phyloP scores from a whole-genome alignment of 1,139 yeast genomes.

The Tardiomyces digboiensis region DNA sequence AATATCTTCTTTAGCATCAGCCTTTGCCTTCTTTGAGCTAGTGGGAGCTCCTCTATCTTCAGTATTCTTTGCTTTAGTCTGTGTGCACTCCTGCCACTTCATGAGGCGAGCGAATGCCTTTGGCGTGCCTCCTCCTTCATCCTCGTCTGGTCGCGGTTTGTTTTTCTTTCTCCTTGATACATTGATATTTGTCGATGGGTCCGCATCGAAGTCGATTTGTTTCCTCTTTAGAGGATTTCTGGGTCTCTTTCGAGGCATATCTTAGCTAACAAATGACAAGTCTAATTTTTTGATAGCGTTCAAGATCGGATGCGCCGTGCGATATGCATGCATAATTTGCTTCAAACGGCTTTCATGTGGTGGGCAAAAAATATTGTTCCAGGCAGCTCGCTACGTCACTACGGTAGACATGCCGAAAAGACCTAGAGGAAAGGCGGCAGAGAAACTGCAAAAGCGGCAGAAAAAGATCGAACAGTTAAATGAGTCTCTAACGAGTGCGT shows the following conservation, averaged over 20 bases:
- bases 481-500: neutral
- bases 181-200: constrained; percentile 14
- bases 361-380: neutral
- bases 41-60: constrained; percentile 3
- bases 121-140: constrained; percentile 24
- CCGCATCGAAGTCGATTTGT: constrained; percentile 16
- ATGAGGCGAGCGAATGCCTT: constrained; percentile 22
- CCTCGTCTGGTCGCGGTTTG: constrained; percentile 8
- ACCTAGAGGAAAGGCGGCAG: constrained; percentile 16
- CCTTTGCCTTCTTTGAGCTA: constrained; percentile 2
- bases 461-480: constrained; percentile 5
- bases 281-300: too few species aligned
- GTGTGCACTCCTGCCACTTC: constrained; percentile 11
- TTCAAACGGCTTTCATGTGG: too few species aligned
- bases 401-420: constrained; percentile 19
- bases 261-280: too few species aligned
- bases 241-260: constrained; percentile 20
- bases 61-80: neutral
- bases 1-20: constrained; percentile 2
- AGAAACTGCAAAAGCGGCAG: constrained; percentile 7
- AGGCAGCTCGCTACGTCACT: neutral
- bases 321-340: too few species aligned
- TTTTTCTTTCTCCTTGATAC: constrained; percentile 3
- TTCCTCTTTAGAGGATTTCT: constrained; percentile 20
- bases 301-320: too few species aligned